Evolutionary conservation across 257 asterid genomes (phyloP).

Genomic region (Striga asiatica): DNA sequence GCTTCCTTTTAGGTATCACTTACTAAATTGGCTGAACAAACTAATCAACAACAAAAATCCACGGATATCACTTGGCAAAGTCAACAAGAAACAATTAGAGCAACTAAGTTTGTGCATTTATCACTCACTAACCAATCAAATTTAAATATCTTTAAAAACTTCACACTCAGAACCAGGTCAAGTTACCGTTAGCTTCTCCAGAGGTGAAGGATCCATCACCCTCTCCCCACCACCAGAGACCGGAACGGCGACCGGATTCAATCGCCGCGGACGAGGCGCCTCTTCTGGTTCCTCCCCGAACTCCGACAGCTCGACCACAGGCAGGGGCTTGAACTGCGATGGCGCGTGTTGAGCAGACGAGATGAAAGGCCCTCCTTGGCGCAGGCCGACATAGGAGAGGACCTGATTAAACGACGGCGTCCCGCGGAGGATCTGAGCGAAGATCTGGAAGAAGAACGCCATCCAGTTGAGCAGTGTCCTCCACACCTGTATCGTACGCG

Average conservation of each 20-base stretch:
- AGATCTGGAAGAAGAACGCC: slow-evolving; percentile 81
- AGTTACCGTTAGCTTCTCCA: slow-evolving; percentile 35
- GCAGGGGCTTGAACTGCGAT: slow-evolving; percentile 58
- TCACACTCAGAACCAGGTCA: background rate
- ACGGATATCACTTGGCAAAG: slow-evolving; percentile 15
- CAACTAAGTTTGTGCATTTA: slow-evolving; percentile 11
- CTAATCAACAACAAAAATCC: slow-evolving; percentile 5
- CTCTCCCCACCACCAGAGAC: slow-evolving; percentile 13
- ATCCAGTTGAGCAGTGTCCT: slow-evolving; percentile 75
- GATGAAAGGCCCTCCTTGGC: slow-evolving; percentile 33
- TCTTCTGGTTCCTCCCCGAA: slow-evolving; percentile 24
- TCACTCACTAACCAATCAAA: slow-evolving; percentile 12
- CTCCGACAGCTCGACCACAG: slow-evolving; percentile 60
- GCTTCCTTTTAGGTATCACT: background rate
- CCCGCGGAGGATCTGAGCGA: slow-evolving; percentile 81
- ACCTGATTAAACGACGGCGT: slow-evolving; percentile 71
- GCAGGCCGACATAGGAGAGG: slow-evolving; percentile 52
- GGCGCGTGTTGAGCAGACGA: slow-evolving; percentile 32
- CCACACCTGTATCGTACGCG: slow-evolving; percentile 79
- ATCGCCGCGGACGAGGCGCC: slow-evolving; percentile 23
- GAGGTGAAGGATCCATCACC: slow-evolving; percentile 12
- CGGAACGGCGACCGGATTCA: slow-evolving; percentile 14
- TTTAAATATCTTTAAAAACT: background rate
- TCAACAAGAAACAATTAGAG: slow-evolving; percentile 18
- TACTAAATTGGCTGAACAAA: slow-evolving; percentile 10